These are phyloP conservation scores for Coemansia sp. DNA, from an alignment of 192 early-diverging fungal species.

Conservation along the genomic window DNA sequence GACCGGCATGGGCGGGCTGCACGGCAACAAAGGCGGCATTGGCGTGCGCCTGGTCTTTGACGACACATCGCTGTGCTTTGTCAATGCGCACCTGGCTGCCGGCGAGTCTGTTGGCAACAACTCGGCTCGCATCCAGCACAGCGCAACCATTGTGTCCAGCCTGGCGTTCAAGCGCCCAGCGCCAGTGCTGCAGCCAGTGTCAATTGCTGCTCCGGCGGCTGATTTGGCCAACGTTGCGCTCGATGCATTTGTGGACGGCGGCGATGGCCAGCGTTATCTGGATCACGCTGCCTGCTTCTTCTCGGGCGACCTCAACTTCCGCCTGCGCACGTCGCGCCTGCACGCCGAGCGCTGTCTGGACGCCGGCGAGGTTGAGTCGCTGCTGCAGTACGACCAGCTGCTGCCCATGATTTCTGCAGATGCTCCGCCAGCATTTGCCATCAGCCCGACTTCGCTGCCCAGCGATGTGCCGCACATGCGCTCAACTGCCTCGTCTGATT, in stretches of 20 bases:
- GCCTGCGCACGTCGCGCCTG: constrained; percentile 74
- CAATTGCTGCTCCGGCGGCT: constrained; percentile 53
- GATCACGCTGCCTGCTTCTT: constrained; percentile 76
- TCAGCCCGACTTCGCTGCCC: constrained; percentile 3
- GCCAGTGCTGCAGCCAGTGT: constrained; percentile 6
- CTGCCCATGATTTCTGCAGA: constrained; percentile 32
- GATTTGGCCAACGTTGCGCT: constrained; percentile 58
- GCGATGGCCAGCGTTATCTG: constrained; percentile 82
- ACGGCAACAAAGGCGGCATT: constrained; percentile 95
- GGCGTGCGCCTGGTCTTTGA: constrained; percentile 76
- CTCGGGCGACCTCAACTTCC: constrained; percentile 96
- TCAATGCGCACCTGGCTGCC: constrained; percentile 92
- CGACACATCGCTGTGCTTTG: constrained; percentile 84
- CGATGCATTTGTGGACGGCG: constrained; percentile 65
- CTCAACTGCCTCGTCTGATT: constrained; percentile 23
- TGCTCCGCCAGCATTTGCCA: constrained; percentile 4
- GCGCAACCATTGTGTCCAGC: constrained; percentile 54
- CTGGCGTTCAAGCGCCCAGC: constrained; percentile 27
- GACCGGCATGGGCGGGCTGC: constrained; percentile 84
- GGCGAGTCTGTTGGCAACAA: constrained; percentile 67
- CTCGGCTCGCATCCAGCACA: constrained; percentile 79
- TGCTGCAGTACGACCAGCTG: constrained; percentile 70
- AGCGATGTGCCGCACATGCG: constrained; percentile 6
- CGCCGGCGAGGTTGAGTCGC: constrained; percentile 57
- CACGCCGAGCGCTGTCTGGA: constrained; percentile 61